Evolutionary conservation across 129 eudicot species (phyloP).

Genomic region (Chrysanthemum seticuspe): DNA sequence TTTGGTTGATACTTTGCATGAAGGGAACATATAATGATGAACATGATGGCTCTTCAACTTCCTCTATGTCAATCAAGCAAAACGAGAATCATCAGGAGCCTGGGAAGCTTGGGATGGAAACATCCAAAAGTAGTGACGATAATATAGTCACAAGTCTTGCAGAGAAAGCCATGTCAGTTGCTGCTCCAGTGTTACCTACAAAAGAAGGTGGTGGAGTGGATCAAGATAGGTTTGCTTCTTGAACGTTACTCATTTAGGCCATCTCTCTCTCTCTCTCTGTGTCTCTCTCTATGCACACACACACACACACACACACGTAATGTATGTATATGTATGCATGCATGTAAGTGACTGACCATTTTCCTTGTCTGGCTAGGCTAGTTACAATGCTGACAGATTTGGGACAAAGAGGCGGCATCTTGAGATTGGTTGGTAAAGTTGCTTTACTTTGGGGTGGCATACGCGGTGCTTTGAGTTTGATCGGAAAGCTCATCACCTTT

Average conservation of each 20-base stretch:
- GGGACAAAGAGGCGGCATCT: constrained; percentile 88
- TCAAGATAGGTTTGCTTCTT: constrained; percentile 69
- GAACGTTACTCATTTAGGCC: constrained; percentile 1
- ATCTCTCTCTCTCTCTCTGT: not conserved
- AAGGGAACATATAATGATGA: constrained; percentile 20
- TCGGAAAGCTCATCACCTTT: constrained; percentile 74
- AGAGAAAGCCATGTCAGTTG: constrained; percentile 94
- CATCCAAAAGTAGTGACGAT: constrained; percentile 36
- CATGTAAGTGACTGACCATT: constrained; percentile 14
- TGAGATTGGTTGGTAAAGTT: constrained; percentile 72
- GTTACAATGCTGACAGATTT: constrained; percentile 81
- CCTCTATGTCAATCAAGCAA: constrained; percentile 36
- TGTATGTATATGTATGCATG: not conserved
- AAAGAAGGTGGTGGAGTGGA: constrained; percentile 83
- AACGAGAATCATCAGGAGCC: constrained; percentile 25
- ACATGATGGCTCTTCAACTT: constrained; percentile 30
- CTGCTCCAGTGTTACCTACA: constrained; percentile 88
- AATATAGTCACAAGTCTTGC: constrained; percentile 73
- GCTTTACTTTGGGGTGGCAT: constrained; percentile 98
- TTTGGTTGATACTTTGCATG: not conserved
- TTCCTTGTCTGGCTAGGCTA: constrained; percentile 51
- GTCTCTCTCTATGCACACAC: not conserved
- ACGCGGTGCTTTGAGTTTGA: constrained; percentile 96
- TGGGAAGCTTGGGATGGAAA: constrained; percentile 32
- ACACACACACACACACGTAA: not conserved